These are phyloP conservation scores for Keithomyces neogunnii DNA, from an alignment of 2,329 filamentous ascomycete genomes.

Conservation along the genomic window DNA sequence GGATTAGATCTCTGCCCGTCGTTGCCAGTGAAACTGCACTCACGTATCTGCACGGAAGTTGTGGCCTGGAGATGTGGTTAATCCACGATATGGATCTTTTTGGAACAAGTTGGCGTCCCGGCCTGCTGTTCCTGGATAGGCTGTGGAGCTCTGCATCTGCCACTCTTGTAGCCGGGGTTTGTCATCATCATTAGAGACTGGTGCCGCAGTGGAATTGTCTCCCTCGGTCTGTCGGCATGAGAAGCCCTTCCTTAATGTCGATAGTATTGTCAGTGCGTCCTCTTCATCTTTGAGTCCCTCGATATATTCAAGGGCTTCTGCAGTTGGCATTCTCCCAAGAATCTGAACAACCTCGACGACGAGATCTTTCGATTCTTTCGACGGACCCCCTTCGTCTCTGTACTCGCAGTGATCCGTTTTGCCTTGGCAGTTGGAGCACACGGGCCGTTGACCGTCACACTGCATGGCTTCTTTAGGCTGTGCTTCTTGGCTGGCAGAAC, in stretches of 20 bases:
- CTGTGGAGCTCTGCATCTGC: constrained; percentile 15
- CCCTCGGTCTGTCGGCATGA: neutral
- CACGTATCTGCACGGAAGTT: too few species aligned
- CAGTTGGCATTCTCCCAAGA: constrained; percentile 13
- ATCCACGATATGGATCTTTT: neutral
- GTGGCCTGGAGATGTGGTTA: neutral
- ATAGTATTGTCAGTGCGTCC: constrained; percentile 14
- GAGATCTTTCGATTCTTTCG: constrained; percentile 6
- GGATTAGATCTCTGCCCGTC: too few species aligned
- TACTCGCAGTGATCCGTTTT: constrained; percentile 11
- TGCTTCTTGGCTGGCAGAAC: neutral
- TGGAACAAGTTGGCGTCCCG: neutral
- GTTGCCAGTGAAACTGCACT: too few species aligned
- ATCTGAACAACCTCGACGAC: constrained; percentile 16
- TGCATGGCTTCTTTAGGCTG: neutral
- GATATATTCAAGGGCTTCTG: constrained; percentile 13
- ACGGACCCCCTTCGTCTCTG: constrained; percentile 9
- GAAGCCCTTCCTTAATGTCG: constrained; percentile 10
- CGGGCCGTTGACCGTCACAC: constrained; percentile 14
- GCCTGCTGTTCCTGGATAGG: constrained; percentile 10
- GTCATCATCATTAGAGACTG: neutral
- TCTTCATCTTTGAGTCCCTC: constrained; percentile 12
- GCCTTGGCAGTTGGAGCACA: constrained; percentile 12
- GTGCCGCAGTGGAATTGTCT: neutral
- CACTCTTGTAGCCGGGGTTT: constrained; percentile 13